phyloP scores from a whole-genome alignment of 2,329 filamentous ascomycete genomes.

The Talaromyces sp. region DNA sequence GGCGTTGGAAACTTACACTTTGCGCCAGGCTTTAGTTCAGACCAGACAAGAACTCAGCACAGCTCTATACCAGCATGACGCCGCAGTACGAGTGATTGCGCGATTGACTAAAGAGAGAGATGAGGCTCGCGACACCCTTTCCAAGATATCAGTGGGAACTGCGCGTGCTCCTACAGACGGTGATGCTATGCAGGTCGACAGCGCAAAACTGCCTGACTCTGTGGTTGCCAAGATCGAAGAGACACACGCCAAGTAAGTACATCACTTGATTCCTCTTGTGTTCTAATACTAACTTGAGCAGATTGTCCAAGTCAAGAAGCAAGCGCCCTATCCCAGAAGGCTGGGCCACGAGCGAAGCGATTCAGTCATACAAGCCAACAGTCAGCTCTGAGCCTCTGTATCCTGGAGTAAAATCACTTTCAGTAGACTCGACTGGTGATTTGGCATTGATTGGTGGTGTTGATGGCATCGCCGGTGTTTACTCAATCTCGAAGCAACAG shows the following conservation, averaged over 20 bases:
- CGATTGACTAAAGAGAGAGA: conserved; percentile 86
- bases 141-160: conserved; percentile 72
- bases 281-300: conserved; percentile 38
- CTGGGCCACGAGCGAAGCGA: conserved; percentile 74
- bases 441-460: conserved; percentile 71
- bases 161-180: conserved; percentile 53
- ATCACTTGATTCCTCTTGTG: not conserved
- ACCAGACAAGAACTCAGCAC: conserved; percentile 91
- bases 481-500: conserved; percentile 72
- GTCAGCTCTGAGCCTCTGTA: conserved; percentile 57
- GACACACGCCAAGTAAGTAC: conserved; percentile 71
- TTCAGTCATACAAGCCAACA: conserved; percentile 59
- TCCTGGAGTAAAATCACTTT: conserved; percentile 56
- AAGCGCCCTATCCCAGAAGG: conserved; percentile 81
- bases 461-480: conserved; percentile 73
- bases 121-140: conserved; percentile 84
- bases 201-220: conserved; percentile 68
- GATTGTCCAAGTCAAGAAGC: conserved; percentile 81
- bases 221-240: conserved; percentile 72
- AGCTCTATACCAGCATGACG: conserved; percentile 94
- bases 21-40: conserved; percentile 83
- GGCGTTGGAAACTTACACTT: conserved; percentile 83
- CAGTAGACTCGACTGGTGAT: conserved; percentile 58
- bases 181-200: conserved; percentile 92
- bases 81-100: conserved; percentile 91